A percentile compares a stretch with the other conserved stretches of the same genome.
phyloP scores from a whole-genome alignment of 2,329 filamentous ascomycete genomes.

The Aspergillus tanneri region DNA sequence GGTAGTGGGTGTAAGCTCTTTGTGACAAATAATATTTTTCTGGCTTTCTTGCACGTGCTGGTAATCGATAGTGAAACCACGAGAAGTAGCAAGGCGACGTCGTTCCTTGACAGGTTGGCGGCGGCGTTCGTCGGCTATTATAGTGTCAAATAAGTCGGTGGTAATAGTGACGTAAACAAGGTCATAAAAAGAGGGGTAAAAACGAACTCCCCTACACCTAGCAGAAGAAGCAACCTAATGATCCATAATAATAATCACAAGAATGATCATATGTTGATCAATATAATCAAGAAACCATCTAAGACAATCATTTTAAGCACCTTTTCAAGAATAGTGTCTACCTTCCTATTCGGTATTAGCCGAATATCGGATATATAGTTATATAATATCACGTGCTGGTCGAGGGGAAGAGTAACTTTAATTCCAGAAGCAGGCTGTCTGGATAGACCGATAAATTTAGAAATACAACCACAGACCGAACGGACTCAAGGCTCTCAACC shows the following conservation, averaged over 20 bases:
- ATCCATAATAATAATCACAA: too few species aligned
- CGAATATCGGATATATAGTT: too few species aligned
- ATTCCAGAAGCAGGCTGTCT: too few species aligned
- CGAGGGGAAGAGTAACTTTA: not conserved
- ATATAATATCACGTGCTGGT: not conserved
- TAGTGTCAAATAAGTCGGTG: not conserved
- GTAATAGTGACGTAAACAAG: too few species aligned
- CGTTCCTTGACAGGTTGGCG: not conserved
- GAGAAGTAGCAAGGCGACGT: not conserved
- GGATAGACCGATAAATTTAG: not conserved
- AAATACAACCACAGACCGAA: not conserved
- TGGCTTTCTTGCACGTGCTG: not conserved
- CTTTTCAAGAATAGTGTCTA: too few species aligned
- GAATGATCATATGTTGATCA: too few species aligned
- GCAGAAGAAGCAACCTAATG: too few species aligned
- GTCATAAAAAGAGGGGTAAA: too few species aligned
- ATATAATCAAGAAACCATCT: too few species aligned
- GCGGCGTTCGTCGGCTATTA: not conserved
- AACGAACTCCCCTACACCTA: too few species aligned
- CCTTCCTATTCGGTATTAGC: too few species aligned
- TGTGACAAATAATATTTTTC: conserved; percentile 1
- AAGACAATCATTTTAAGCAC: too few species aligned
- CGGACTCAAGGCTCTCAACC: not conserved
- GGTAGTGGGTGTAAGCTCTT: not conserved
- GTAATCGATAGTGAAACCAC: not conserved